phyloP scores from a whole-genome alignment of 2,329 filamentous ascomycete genomes.

The Metarhizium humberi region DNA sequence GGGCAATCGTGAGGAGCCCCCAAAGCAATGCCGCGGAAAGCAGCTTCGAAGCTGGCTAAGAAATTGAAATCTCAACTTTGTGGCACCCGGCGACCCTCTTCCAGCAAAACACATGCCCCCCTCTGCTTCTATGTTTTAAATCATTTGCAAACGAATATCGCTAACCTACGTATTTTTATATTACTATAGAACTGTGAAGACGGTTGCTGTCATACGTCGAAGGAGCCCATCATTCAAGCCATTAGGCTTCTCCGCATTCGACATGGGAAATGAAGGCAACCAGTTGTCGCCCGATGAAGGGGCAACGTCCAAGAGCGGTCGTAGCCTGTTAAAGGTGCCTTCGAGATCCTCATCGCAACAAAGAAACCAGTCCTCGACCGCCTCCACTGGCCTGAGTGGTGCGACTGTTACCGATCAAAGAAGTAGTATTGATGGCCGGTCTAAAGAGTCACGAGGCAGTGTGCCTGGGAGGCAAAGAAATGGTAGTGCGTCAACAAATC shows the following conservation, averaged over 20 bases:
- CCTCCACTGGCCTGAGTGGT: conserved; percentile 50
- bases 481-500: conserved; percentile 59
- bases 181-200: not conserved
- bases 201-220: not conserved
- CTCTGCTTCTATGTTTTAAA: not conserved
- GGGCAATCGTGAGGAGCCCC: not conserved
- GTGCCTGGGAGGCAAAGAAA: conserved; percentile 54
- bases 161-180: not conserved
- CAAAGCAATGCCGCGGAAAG: not conserved
- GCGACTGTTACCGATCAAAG: conserved; percentile 48
- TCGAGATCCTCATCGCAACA: conserved; percentile 53
- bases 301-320: conserved; percentile 37
- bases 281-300: conserved; percentile 31
- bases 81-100: not conserved
- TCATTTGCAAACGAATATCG: not conserved
- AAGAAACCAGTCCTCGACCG: conserved; percentile 49
- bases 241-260: conserved; percentile 21
- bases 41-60: not conserved
- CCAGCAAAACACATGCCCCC: not conserved
- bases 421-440: conserved; percentile 54
- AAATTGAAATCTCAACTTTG: not conserved
- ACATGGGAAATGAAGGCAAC: conserved; percentile 35
- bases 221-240: conserved; percentile 7
- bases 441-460: conserved; percentile 57
- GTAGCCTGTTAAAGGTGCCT: conserved; percentile 46